Percentiles rank a stretch among this genome's conserved stretches.
Evolutionary conservation across 1,284 basidiomycete species (phyloP).

Genomic region (Ceratobasidium sp.): DNA sequence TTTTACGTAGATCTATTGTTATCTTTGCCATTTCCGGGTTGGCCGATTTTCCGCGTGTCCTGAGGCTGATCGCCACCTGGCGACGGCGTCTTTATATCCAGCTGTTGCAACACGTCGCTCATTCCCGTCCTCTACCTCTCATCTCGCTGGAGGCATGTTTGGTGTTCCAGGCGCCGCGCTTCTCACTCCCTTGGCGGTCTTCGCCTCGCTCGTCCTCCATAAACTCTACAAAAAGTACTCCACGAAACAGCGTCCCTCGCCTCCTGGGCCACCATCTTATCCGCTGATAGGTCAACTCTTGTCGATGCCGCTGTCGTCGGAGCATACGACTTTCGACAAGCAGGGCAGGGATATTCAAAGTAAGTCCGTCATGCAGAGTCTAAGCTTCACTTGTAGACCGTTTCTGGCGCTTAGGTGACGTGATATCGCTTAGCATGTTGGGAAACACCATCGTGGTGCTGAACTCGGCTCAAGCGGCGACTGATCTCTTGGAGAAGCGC

Average conservation of each 20-base stretch:
- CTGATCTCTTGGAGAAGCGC: constrained; percentile 47
- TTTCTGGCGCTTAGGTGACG: background rate
- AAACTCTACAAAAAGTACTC: constrained; percentile 1
- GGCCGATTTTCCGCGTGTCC: constrained; percentile 10
- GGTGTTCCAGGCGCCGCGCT: background rate
- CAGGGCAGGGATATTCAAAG: constrained; percentile 22
- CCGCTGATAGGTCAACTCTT: constrained; percentile 25
- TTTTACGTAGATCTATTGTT: constrained; percentile 7
- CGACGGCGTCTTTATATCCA: constrained; percentile 3
- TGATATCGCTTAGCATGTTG: constrained; percentile 20
- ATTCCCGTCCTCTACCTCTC: background rate
- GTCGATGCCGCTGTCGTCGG: constrained; percentile 33
- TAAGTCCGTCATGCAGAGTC: background rate
- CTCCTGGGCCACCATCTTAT: constrained; percentile 37
- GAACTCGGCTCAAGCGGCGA: constrained; percentile 44
- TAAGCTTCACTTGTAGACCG: background rate
- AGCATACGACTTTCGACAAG: constrained; percentile 36
- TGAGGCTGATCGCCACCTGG: background rate
- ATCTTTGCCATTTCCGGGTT: background rate
- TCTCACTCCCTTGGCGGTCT: background rate
- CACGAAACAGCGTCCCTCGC: background rate
- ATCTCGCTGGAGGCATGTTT: background rate
- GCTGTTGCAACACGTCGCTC: background rate
- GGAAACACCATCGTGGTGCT: constrained; percentile 45
- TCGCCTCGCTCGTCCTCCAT: constrained; percentile 1